phyloP scores from a whole-genome alignment of 768 basidiomycete genomes.

The Termitomyces sp. region DNA sequence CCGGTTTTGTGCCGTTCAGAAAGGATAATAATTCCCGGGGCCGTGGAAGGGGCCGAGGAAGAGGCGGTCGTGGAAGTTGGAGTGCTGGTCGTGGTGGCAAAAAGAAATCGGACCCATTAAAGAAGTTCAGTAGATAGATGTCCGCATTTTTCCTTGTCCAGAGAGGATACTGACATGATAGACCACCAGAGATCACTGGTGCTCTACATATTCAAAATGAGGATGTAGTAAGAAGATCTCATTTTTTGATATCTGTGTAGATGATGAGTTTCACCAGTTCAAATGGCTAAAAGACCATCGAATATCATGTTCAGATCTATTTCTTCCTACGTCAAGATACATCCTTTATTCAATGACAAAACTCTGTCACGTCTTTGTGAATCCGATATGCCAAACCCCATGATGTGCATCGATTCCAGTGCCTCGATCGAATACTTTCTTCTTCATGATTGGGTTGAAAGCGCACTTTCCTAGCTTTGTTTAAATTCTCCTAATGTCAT shows the following conservation, averaged over 20 bases:
- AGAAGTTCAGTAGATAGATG: conserved; percentile 56
- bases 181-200: neutral
- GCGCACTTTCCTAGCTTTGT: neutral
- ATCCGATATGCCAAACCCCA: neutral
- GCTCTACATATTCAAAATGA: neutral
- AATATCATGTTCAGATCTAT: no score
- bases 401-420: neutral
- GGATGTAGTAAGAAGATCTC: neutral
- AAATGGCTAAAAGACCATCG: no score
- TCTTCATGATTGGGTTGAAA: neutral
- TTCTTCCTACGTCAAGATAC: neutral
- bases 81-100: conserved; percentile 52
- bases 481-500: neutral
- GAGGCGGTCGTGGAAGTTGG: conserved; percentile 51
- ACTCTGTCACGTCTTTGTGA: neutral
- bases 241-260: neutral
- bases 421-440: neutral
- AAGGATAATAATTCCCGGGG: conserved; percentile 46
- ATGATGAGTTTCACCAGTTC: no score
- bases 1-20: conserved; percentile 72
- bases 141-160: neutral
- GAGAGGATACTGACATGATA: neutral
- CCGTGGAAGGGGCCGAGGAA: conserved; percentile 53
- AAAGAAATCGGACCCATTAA: conserved; percentile 81
- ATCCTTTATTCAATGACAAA: neutral